Evolutionary conservation across 2,329 filamentous ascomycete species (phyloP).

Genomic region (Cadophora malorum): DNA sequence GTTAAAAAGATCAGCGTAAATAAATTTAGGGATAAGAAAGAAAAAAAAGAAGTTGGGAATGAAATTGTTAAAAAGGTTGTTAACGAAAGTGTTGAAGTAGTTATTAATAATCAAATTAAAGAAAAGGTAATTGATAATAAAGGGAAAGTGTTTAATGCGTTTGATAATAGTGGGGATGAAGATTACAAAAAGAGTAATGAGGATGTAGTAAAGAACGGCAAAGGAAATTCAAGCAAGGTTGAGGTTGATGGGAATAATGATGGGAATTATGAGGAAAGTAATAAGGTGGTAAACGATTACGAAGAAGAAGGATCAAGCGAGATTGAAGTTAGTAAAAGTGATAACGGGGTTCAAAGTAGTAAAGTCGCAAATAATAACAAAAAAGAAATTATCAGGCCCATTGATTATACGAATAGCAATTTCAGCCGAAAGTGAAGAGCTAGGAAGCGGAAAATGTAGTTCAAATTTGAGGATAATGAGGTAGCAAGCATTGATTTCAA

Average conservation of each 20-base stretch:
- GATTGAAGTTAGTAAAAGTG: neutral
- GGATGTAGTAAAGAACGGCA: neutral
- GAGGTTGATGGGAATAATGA: neutral
- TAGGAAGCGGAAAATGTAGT: neutral
- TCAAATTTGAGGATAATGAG: neutral
- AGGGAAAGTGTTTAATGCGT: neutral
- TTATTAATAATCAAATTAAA: neutral
- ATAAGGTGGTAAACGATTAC: neutral
- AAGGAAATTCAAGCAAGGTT: conserved; percentile 1
- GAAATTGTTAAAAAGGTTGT: neutral
- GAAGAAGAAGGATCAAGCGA: neutral
- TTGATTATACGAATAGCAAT: neutral
- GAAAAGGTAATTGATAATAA: neutral
- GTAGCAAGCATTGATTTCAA: neutral
- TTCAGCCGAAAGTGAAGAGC: neutral
- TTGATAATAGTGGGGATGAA: neutral
- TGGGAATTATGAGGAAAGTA: neutral
- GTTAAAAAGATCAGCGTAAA: neutral
- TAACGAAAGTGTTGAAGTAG: neutral
- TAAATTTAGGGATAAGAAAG: neutral
- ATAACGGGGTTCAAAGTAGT: neutral
- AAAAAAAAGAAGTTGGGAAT: conserved; percentile 1
- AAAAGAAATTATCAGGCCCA: neutral
- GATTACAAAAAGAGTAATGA: neutral
- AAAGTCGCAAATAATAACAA: neutral